These are phyloP conservation scores for Aphanomyces cochlioides DNA, from an alignment of 352 stramenopile species.

Conservation along the genomic window DNA sequence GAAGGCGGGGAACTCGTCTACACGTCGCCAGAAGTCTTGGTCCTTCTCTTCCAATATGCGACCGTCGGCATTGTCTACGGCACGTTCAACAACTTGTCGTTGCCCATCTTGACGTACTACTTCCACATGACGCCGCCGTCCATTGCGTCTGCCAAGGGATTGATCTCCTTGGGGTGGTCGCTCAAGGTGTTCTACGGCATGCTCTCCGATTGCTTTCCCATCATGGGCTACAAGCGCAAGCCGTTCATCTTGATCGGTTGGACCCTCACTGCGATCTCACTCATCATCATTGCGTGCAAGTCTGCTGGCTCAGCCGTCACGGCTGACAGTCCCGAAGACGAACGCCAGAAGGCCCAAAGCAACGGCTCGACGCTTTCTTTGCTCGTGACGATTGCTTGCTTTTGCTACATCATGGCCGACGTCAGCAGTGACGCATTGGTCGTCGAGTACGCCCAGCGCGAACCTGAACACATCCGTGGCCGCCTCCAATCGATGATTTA, in stretches of 20 bases:
- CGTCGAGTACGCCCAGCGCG: conserved; percentile 13
- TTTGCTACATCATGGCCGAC: conserved; percentile 20
- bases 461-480: not conserved
- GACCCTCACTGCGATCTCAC: not conserved
- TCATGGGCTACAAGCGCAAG: conserved; percentile 1
- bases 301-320: not conserved
- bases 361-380: not conserved
- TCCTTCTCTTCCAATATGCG: conserved; percentile 45
- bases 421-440: conserved; percentile 3
- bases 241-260: conserved; percentile 23
- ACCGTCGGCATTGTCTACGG: conserved; percentile 45
- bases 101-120: not conserved
- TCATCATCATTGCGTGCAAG: conserved; percentile 10
- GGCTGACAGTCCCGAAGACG: not conserved
- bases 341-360: not conserved
- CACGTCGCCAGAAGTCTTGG: conserved; percentile 36
- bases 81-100: conserved; percentile 45
- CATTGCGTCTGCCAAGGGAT: not conserved
- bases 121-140: not conserved
- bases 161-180: conserved; percentile 17
- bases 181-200: conserved; percentile 25
- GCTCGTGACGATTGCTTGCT: not conserved
- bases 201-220: conserved; percentile 22
- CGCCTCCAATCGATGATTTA: conserved; percentile 15
- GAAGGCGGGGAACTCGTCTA: conserved; percentile 38